Percentiles rank a stretch among this genome's conserved stretches.
Conservation (phyloP, 75 land plant species). For the Selaginella moellendorffii region DNA sequence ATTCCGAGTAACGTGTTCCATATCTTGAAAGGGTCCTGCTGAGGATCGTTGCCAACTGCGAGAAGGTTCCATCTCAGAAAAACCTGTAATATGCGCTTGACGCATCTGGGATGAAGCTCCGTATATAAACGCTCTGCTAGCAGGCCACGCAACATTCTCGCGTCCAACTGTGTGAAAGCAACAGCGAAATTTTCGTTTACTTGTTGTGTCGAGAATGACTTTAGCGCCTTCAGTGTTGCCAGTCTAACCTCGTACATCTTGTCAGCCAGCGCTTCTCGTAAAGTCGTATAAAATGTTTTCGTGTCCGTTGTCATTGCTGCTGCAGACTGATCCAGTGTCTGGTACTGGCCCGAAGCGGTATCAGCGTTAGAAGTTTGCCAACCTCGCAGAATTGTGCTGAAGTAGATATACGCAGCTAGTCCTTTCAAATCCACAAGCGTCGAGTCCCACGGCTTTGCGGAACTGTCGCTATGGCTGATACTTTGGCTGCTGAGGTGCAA, state of each 20-base stretch:
- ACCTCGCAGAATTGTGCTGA: constrained; percentile 27
- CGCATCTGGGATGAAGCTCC: constrained; percentile 62
- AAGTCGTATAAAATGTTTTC: background rate
- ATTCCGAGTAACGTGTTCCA: background rate
- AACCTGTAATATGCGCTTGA: constrained; percentile 46
- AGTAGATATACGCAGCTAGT: constrained; percentile 50
- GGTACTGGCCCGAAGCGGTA: background rate
- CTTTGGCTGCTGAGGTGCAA: too few species aligned
- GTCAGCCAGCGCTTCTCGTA: constrained; percentile 30
- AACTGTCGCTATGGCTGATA: too few species aligned
- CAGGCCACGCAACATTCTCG: constrained; percentile 30
- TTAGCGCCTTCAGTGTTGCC: constrained; percentile 57
- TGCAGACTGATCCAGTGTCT: background rate
- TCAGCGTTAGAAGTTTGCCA: background rate
- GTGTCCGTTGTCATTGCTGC: too few species aligned
- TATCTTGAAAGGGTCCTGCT: background rate
- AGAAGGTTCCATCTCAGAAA: constrained; percentile 44
- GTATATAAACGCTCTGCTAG: constrained; percentile 32
- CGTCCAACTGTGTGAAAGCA: background rate
- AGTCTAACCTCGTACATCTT: constrained; percentile 76
- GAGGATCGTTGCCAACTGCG: background rate
- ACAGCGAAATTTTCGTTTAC: constrained; percentile 1
- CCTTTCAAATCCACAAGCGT: constrained; percentile 33
- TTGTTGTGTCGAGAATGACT: constrained; percentile 6
- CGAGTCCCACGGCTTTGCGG: constrained; percentile 32